Base-by-base conservation (phyloP, 345 rosid species). In the Aegle marmelos region DNA sequence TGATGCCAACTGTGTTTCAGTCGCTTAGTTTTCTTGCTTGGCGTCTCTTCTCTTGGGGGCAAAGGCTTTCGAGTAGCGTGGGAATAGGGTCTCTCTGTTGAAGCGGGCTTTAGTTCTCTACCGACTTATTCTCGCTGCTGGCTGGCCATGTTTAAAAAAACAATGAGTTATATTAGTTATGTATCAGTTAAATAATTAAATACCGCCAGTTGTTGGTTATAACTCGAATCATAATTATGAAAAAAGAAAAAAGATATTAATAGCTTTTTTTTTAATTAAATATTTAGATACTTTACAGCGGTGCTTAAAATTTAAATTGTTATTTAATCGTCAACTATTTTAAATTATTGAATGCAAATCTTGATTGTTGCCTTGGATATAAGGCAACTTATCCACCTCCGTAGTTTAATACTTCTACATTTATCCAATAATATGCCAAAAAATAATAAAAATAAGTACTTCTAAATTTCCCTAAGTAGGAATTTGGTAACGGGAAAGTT, bases 31-130 rank as follows among this genome's bases (percentile, higher is more conserved):
- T 33, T 24, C 24, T 57, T 60, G 31, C 50, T 28, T 53, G 36
- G 48, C n/a, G 60, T 34, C 16, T 57, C 37, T 62, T 73, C 33
- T 41, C 5, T 58, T 11, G 62, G n/a, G 61, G 17, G 37, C 27
- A 67, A 64, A 28, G 68, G 75, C 54, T 59, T 36, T 48, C 76
- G 73, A 79, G 76, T 62, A 76, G 82, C 81, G 87, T 72, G 75
- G 61, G 81, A 80, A 76, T 76, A 78, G 85, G 86, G 72, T 79
- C 81, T 24, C 21, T 74, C 88, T 78, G 74, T 82, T 74, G 83
- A 85, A 79, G 78, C 87, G 88, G 87, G 59, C 76, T 11, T 71
- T 62, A 19, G 56, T 28, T 21, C 56, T 14, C 11, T 9, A 34
- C 78, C 66, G 39, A 62, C 74, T 70, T 70, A 63, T 70, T 74